phyloP scores from a whole-genome alignment of 208 protist genomes.

The Borovskyia barvae region DNA sequence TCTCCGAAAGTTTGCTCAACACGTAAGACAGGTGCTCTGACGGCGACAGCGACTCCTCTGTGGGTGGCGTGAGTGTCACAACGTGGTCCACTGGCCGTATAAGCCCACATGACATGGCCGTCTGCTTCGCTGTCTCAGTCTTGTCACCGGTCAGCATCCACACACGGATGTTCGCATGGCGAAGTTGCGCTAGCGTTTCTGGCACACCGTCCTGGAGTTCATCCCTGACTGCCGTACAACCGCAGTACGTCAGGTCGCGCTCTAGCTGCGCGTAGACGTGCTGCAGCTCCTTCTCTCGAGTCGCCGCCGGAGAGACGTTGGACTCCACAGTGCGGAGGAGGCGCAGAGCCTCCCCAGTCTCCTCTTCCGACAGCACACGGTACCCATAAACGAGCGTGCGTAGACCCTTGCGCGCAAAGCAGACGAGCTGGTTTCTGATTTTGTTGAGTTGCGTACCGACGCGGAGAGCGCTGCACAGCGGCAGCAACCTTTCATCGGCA shows the following conservation, averaged over 20 bases:
- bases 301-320: constrained; percentile 13
- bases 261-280: constrained; percentile 78
- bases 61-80: constrained; percentile 38
- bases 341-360: constrained; percentile 36
- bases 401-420: constrained; percentile 50
- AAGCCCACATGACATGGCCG: constrained; percentile 78
- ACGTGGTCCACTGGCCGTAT: constrained; percentile 37
- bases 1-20: constrained; percentile 21
- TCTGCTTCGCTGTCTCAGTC: constrained; percentile 95
- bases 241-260: constrained; percentile 85
- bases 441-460: constrained; percentile 18
- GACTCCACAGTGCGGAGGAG: constrained; percentile 23
- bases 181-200: constrained; percentile 78
- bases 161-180: constrained; percentile 79
- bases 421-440: constrained; percentile 11
- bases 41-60: constrained; percentile 21
- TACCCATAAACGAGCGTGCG: constrained; percentile 73
- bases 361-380: constrained; percentile 35
- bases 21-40: constrained; percentile 45
- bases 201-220: constrained; percentile 94
- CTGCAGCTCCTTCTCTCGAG: constrained; percentile 24
- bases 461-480: constrained; percentile 32
- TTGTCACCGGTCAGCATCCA: constrained; percentile 99
- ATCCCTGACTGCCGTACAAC: constrained; percentile 95
- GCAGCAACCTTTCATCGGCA: constrained; percentile 74